Evolutionary conservation across 148 eudicot genomes (phyloP), one percentile per base, ranked within the genome.

Genomic region (Agrostemma githago): DNA sequence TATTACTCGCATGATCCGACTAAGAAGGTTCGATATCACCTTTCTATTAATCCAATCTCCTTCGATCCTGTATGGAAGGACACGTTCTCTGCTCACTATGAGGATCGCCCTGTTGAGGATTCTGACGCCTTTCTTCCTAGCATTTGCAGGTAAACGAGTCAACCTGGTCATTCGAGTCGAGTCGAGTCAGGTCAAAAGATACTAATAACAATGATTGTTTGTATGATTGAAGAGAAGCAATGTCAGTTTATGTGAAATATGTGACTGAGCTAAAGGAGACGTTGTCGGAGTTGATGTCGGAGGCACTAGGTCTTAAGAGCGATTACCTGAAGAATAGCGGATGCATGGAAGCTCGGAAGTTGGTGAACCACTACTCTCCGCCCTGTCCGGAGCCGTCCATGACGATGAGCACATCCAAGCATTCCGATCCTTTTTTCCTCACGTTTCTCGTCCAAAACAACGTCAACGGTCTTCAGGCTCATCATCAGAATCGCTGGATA

Each of bases 341-440:
- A 62, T 62, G 66, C 6, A 26, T 62, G 41, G 66, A 62, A 26
- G 66, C 66, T 62, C 38, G 66, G 7, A 62, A 26, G 40, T 21
- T 62, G 66, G 66, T 62, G 66, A 19, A 14, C 66, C 40, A 62
- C 15, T 62, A 62, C 34, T 21, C 66, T 62, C 66, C 40, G 40
- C 38, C 66, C 37, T 62, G 66, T 62, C 66, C 66, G 5, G 66
- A 62, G 40, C 66, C 66, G 7, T 62, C 66, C 66, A 21, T 62
- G 66, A 62, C 66, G 14, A 62, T 62, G 14, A 21, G 38, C 40
- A 62, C 66, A 62, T 62, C 66, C 21, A 62, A 62, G 66, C 66
- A 62, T 34, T 62, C 66, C 0, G 66, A 62, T 21, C 66, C 66
- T 2, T 62, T 26, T 62, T 62, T 26, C 66, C 66, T 62, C 14